These are phyloP conservation scores for Rhodamnia rubescens DNA, from an alignment of 345 rosid genomes.

Conservation along the genomic window DNA sequence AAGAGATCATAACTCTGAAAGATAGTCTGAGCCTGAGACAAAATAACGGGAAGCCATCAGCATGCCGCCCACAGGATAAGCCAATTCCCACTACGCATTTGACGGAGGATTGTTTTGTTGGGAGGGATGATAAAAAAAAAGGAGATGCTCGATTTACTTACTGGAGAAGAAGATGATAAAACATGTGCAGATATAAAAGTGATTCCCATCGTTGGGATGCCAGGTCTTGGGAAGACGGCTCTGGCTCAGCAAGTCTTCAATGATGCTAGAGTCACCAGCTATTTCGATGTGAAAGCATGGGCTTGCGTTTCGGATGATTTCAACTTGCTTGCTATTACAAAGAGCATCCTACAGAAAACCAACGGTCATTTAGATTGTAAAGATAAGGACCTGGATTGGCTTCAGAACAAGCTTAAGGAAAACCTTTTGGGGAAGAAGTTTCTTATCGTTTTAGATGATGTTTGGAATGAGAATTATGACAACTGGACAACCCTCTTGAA, in stretches of 20 bases:
- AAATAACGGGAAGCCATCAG: not conserved
- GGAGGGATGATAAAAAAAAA: no score
- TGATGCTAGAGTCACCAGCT: fast-evolving
- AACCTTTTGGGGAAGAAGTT: not conserved
- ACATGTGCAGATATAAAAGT: not conserved
- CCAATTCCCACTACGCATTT: not conserved
- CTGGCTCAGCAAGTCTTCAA: not conserved
- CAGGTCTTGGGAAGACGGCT: not conserved
- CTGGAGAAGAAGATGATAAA: not conserved
- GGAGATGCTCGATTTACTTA: not conserved
- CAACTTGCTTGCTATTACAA: fast-evolving
- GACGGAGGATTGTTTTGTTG: fast-evolving
- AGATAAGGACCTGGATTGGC: not conserved
- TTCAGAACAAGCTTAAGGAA: not conserved
- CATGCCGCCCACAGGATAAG: fast-evolving
- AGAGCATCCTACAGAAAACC: not conserved
- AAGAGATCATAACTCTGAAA: not conserved
- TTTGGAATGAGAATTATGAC: not conserved
- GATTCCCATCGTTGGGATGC: not conserved
- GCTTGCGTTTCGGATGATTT: not conserved
- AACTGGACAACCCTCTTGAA: not conserved
- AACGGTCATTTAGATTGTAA: fast-evolving
- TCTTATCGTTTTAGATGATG: not conserved
- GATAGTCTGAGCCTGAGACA: not conserved
- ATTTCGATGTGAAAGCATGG: not conserved